Base-by-base conservation (phyloP, 1,284 basidiomycete genomes). In the Athelia sp. region DNA sequence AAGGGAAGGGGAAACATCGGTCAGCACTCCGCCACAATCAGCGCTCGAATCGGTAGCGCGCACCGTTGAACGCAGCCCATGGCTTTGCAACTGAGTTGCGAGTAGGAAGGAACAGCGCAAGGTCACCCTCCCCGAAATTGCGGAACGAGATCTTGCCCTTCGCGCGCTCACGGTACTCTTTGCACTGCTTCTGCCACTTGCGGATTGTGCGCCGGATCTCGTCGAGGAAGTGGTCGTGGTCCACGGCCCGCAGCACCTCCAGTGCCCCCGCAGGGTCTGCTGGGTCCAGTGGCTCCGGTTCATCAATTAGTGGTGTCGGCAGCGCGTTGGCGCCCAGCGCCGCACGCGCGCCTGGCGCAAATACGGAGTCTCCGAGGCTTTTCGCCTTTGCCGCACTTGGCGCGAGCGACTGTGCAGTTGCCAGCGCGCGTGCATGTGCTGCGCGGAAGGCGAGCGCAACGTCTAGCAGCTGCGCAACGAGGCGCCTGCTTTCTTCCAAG, bases 31-130 rank as follows among this genome's bases (percentile, higher is more conserved):
- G n/a, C n/a, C n/a, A n/a, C n/a, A n/a, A 29, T 29, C 6, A 29
- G 36, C 36, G 19, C 6, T 21, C 36, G 15, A 40, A 40, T 17
- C 15, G 19, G n/a, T 17, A 6, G 36, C 6, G 15, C 15, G 15
- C 19, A 88, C 88, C 88, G 67, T 97, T 97, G 70, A 97, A 97
- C 15, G 93, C 94, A n/a, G 94, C 94, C 93, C 93, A 98, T 1
- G 92, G 90, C 63, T 93, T 93, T 35, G 88, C 86, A 1, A 91
- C 81, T 17, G 93, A 91, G 65, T 97, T 97, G 45, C 95, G 77
- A 0, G 97, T 98, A 1, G 96, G 96, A 24, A 99, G 73, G 69
- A 99, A 99, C 32, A 99, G 75, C 0, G 94, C 94, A 46, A 99
- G 73, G 70, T 98, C 95, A 13, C 93, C 93, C 63, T 92, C 92